phyloP scores from a whole-genome alignment of 2,329 filamentous ascomycete species.

The Trichoderma pleuroti region DNA sequence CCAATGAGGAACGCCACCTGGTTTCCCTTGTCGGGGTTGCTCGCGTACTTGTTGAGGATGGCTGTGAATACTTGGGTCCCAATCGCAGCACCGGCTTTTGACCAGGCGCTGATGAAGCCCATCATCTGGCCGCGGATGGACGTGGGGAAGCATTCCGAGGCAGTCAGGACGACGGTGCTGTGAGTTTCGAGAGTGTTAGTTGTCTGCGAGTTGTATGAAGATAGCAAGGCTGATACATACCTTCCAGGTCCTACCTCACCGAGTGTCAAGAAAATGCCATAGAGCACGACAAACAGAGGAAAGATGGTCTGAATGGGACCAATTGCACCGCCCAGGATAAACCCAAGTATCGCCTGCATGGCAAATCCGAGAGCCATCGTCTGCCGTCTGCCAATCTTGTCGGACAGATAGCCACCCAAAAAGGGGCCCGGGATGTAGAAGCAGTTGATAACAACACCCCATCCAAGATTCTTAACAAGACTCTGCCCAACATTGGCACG shows the following conservation, averaged over 20 bases:
- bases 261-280: slow-evolving; percentile 47
- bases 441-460: slow-evolving; percentile 46
- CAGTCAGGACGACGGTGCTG: slow-evolving; percentile 38
- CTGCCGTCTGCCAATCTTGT: slow-evolving; percentile 47
- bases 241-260: slow-evolving; percentile 51
- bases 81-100: slow-evolving; percentile 49
- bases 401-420: slow-evolving; percentile 45
- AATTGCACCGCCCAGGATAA: slow-evolving; percentile 48
- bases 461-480: slow-evolving; percentile 42
- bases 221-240: slow-evolving; percentile 19
- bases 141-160: slow-evolving; percentile 49
- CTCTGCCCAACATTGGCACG: slow-evolving; percentile 39
- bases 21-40: slow-evolving; percentile 41
- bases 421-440: slow-evolving; percentile 49
- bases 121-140: slow-evolving; percentile 48
- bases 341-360: slow-evolving; percentile 44
- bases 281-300: slow-evolving; percentile 49
- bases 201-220: not conserved
- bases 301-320: slow-evolving; percentile 43
- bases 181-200: not conserved
- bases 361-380: slow-evolving; percentile 50
- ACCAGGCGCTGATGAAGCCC: slow-evolving; percentile 45
- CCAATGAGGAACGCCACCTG: slow-evolving; percentile 51
- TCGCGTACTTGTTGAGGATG: slow-evolving; percentile 43
- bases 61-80: slow-evolving; percentile 50